Evolutionary conservation across 2,329 filamentous ascomycete genomes (phyloP), one percentile per base, ranked within the genome.

Genomic region (Neurospora crassa): DNA sequence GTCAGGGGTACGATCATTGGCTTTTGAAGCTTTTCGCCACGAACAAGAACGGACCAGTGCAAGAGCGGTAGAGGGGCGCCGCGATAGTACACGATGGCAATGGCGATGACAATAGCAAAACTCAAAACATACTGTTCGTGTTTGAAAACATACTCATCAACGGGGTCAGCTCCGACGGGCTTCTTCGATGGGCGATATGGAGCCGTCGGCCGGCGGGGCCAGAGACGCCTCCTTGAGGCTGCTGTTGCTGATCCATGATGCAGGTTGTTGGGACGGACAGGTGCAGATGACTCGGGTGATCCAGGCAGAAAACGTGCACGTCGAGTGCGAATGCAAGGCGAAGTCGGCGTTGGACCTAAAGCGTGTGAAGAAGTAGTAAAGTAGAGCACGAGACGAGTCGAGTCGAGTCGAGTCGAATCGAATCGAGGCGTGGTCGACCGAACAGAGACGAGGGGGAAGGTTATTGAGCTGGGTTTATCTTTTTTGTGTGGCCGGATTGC

Each of bases 111-210:
- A 71, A 45, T 20, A 67, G 69, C 69, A 71, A 67, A 74, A 37
- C 42, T 69, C 73, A 70, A 74, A 72, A 70, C 24, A 87, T 85
- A 91, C 89, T 90, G 82, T 85, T 85, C 76, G 87, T 86, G 75
- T 87, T 88, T 75, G 85, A 82, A 82, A 88, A 93, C 93, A 89
- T 93, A 93, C 94, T 97, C 92, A 98, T 96, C 82, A 98, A 85
- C 75, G 95, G 96, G 72, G 95, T 98, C 82, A 98, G 87, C 87
- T 98, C 96, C 77, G 96, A 98, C 75, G 95, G 96, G 84, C 94
- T 97, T 83, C 95, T 91, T 80, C 95, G 92, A 86, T 98, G 95
- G 79, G 95, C 95, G 83, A 98, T 97, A 85, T 98, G 94, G 81
- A 98, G 89, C 81, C 94, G 91, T 80, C 95, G 94, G 79, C 94